Percentiles rank a stretch among this genome's conserved stretches.
Conservation (phyloP, 139 green algal genomes). For the Trebouxia sp. region DNA sequence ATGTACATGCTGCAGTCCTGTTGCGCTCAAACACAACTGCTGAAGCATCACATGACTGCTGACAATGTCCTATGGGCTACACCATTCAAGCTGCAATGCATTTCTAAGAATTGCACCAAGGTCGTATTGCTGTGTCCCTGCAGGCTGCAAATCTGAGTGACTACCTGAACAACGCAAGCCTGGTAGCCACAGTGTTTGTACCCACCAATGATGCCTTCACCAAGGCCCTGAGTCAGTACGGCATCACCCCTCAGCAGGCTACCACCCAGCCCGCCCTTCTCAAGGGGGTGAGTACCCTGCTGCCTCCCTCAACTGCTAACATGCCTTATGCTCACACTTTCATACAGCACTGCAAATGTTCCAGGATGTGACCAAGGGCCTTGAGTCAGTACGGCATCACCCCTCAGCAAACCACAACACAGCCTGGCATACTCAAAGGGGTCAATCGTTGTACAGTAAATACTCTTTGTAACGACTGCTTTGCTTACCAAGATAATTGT, state of each 20-base stretch:
- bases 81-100: too few species aligned
- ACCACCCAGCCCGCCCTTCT: conserved; percentile 31
- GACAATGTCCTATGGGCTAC: too few species aligned
- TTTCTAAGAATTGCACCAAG: too few species aligned
- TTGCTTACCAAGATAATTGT: too few species aligned
- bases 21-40: too few species aligned
- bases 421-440: conserved; percentile 27
- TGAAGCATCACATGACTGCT: too few species aligned
- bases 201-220: conserved; percentile 60
- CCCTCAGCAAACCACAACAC: conserved; percentile 30
- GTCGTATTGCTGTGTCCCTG: neutral
- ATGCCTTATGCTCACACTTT: too few species aligned
- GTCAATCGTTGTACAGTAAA: too few species aligned
- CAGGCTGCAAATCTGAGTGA: conserved; percentile 27
- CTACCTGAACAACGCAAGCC: conserved; percentile 27
- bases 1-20: too few species aligned
- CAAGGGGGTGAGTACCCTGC: conserved; percentile 17
- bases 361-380: too few species aligned
- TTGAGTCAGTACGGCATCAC: conserved; percentile 42
- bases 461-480: too few species aligned
- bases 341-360: too few species aligned
- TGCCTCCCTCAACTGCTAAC: neutral
- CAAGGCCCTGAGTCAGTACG: conserved; percentile 22
- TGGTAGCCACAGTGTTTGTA: conserved; percentile 56
- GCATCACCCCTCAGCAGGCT: conserved; percentile 42